These are phyloP conservation scores for Vigna reflexopilosa DNA, from an alignment of 306 rosid species.

Conservation along the genomic window DNA sequence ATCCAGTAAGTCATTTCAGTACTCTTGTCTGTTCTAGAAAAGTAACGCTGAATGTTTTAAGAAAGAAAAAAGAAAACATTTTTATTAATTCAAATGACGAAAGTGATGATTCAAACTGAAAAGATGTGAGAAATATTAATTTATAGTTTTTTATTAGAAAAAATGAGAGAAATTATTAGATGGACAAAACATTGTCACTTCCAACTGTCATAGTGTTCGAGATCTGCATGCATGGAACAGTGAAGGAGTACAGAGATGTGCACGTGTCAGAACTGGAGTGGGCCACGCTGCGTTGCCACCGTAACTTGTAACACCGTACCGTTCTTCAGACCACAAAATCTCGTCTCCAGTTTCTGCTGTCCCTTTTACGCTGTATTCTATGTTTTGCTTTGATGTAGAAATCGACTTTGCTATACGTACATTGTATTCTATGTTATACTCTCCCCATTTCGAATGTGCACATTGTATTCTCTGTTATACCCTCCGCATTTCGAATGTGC, in stretches of 20 bases:
- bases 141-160: too few species aligned
- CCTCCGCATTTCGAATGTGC: too few species aligned
- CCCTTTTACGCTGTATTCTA: not conserved
- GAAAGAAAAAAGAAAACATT: not conserved
- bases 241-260: not conserved
- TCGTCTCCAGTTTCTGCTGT: slow-evolving; percentile 40
- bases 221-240: slow-evolving; percentile 45
- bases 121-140: not conserved
- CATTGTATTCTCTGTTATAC: too few species aligned
- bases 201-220: slow-evolving; percentile 48
- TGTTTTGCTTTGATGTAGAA: not conserved
- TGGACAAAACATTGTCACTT: slow-evolving; percentile 38
- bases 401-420: not conserved
- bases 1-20: not conserved
- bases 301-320: slow-evolving; percentile 34
- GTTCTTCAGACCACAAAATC: slow-evolving; percentile 43
- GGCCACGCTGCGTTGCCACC: slow-evolving; percentile 27
- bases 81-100: not conserved
- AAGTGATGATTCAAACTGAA: not conserved
- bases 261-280: slow-evolving; percentile 26
- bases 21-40: not conserved
- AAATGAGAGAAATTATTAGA: not conserved
- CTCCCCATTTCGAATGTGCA: too few species aligned
- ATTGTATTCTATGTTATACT: not conserved
- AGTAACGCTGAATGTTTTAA: not conserved